phyloP scores from a whole-genome alignment of 179 eudicot species.

The Nepenthes alata region DNA sequence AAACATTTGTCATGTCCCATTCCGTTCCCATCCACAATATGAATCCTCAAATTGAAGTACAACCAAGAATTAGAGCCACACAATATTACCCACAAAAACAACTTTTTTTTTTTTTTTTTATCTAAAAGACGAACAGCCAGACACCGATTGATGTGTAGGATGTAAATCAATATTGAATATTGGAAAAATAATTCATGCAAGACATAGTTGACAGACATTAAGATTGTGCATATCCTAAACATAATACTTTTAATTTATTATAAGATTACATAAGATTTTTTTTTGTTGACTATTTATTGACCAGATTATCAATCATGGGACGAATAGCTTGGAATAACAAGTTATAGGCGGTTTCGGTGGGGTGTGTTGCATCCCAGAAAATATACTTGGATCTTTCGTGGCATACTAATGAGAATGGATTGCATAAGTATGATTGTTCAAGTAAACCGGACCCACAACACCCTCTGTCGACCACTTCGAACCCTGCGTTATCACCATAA shows the following conservation, averaged over 20 bases:
- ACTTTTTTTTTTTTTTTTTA: no score
- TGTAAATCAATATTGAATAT: no score
- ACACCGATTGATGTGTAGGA: no score
- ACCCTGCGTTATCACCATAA: slow-evolving; percentile 12
- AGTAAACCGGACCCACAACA: slow-evolving; percentile 28
- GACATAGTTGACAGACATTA: no score
- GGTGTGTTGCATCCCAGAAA: slow-evolving; percentile 33
- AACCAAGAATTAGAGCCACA: no score
- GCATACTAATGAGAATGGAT: slow-evolving; percentile 10
- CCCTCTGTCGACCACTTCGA: slow-evolving; percentile 18
- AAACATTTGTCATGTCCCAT: no score
- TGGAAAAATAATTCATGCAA: no score
- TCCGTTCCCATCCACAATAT: no score
- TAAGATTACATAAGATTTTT: background rate
- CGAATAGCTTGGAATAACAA: slow-evolving; percentile 12
- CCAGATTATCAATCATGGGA: slow-evolving; percentile 12
- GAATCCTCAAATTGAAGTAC: no score
- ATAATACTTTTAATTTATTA: background rate
- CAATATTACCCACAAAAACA: no score
- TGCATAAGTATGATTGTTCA: slow-evolving; percentile 12
- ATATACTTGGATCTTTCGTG: slow-evolving; percentile 20
- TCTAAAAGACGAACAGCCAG: no score
- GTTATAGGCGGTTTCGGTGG: slow-evolving; percentile 21
- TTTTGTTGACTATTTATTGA: background rate
- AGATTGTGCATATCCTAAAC: no score